phyloP scores from a whole-genome alignment of 345 rosid species.

The Toxicodendron radicans region DNA sequence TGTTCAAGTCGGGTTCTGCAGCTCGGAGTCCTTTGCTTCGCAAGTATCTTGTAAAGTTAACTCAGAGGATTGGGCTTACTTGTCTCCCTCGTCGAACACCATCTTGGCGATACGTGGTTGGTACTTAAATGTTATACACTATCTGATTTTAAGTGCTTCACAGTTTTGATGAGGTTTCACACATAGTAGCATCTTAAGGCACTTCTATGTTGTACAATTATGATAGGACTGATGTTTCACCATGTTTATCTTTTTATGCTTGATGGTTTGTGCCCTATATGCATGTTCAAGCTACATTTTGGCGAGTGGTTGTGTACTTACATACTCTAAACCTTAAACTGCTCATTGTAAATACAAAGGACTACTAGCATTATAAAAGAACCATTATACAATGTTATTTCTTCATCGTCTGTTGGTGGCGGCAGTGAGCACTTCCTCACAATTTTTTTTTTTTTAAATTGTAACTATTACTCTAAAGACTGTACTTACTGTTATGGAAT shows the following conservation, averaged over 20 bases:
- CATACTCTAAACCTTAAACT: too few relatives aligned
- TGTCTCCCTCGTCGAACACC: slow-evolving; percentile 86
- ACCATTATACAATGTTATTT: background rate
- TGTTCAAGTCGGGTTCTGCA: slow-evolving; percentile 64
- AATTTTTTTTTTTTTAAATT: background rate
- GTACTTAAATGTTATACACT: slow-evolving; percentile 17
- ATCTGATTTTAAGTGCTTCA: slow-evolving; percentile 17
- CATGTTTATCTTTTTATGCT: background rate
- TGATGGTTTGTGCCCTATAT: slow-evolving; percentile 1
- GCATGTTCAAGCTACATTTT: background rate
- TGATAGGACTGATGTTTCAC: background rate
- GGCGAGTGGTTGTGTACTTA: background rate
- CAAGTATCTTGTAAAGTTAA: slow-evolving; percentile 76
- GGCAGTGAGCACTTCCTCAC: background rate
- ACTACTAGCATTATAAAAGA: background rate
- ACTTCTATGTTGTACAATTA: slow-evolving; percentile 3
- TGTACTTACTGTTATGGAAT: background rate
- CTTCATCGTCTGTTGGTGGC: background rate
- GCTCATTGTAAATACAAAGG: background rate
- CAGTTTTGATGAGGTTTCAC: slow-evolving; percentile 14
- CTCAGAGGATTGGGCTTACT: slow-evolving; percentile 83
- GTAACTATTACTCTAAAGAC: background rate
- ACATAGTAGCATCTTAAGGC: background rate
- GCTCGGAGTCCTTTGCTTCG: slow-evolving; percentile 80
- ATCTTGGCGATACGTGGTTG: slow-evolving; percentile 88